Percentiles rank a stretch among this genome's conserved stretches.
These are phyloP conservation scores for Aspergillus sp. DNA, from an alignment of 2,329 filamentous ascomycete species.

Conservation along the genomic window DNA sequence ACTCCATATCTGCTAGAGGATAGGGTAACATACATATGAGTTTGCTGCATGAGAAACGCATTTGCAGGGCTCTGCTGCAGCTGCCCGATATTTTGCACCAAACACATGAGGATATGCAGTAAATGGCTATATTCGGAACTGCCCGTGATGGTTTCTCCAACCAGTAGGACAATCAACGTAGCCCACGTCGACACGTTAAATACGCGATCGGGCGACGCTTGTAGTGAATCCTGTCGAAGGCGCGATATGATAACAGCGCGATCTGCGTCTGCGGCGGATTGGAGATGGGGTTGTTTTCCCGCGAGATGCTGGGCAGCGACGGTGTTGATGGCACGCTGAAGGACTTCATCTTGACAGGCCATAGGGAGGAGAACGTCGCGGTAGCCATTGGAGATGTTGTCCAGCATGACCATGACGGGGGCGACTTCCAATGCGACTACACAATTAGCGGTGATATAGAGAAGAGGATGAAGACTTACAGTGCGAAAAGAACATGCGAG, in stretches of 20 bases:
- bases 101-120: slow-evolving; percentile 10
- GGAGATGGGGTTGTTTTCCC: slow-evolving; percentile 3
- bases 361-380: slow-evolving; percentile 23
- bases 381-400: slow-evolving; percentile 23
- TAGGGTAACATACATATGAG: slow-evolving; percentile 11
- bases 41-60: slow-evolving; percentile 12
- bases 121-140: slow-evolving; percentile 13
- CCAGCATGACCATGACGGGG: slow-evolving; percentile 24
- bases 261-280: slow-evolving; percentile 8
- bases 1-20: neutral
- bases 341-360: slow-evolving; percentile 17
- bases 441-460: neutral
- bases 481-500: slow-evolving; percentile 12
- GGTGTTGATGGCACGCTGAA: slow-evolving; percentile 16
- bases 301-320: slow-evolving; percentile 20
- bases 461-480: slow-evolving; percentile 4
- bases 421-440: slow-evolving; percentile 20
- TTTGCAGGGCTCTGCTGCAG: neutral
- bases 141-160: slow-evolving; percentile 20
- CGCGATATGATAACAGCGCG: slow-evolving; percentile 12
- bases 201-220: slow-evolving; percentile 6
- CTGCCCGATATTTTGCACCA: slow-evolving; percentile 7
- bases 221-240: slow-evolving; percentile 9
- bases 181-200: slow-evolving; percentile 14
- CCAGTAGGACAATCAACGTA: slow-evolving; percentile 16